A percentile compares a stretch with the other conserved stretches of the same genome.
These are phyloP conservation scores for Mycena capillaripes DNA, from an alignment of 768 basidiomycete genomes.

Conservation along the genomic window DNA sequence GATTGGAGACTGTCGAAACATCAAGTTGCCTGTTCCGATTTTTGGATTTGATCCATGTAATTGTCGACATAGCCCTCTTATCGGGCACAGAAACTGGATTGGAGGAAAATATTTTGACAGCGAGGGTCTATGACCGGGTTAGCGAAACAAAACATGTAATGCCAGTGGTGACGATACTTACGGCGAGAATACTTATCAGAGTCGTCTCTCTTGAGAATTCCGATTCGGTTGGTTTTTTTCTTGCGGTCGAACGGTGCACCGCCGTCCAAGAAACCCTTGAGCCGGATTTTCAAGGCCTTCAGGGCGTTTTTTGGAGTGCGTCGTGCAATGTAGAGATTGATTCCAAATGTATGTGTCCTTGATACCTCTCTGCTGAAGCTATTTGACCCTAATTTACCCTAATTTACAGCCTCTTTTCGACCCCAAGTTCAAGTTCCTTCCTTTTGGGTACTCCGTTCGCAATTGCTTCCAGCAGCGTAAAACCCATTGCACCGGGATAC, in stretches of 20 bases:
- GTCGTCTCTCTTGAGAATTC: background rate
- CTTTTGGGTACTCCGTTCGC: no score
- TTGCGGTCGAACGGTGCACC: background rate
- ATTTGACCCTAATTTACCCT: no score
- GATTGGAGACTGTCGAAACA: conserved; percentile 10
- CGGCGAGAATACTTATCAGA: conserved; percentile 12
- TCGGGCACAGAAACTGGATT: conserved; percentile 18
- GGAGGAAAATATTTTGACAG: conserved; percentile 10
- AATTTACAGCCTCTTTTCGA: no score
- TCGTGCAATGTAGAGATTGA: conserved; percentile 1
- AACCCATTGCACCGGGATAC: no score
- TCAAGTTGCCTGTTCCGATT: background rate
- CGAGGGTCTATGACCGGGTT: background rate
- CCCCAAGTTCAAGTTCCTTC: no score
- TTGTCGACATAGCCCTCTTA: conserved; percentile 9
- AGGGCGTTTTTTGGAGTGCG: background rate
- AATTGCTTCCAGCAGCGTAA: no score
- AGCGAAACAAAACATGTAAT: no score
- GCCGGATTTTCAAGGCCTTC: background rate
- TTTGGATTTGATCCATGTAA: conserved; percentile 11
- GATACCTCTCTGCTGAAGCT: no score
- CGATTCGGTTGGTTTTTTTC: background rate
- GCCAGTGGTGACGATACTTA: no score
- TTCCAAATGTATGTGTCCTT: no score
- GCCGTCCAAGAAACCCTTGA: conserved; percentile 2